These are phyloP conservation scores for Globisporangium cederbergense DNA, from an alignment of 352 stramenopile genomes.

Conservation along the genomic window DNA sequence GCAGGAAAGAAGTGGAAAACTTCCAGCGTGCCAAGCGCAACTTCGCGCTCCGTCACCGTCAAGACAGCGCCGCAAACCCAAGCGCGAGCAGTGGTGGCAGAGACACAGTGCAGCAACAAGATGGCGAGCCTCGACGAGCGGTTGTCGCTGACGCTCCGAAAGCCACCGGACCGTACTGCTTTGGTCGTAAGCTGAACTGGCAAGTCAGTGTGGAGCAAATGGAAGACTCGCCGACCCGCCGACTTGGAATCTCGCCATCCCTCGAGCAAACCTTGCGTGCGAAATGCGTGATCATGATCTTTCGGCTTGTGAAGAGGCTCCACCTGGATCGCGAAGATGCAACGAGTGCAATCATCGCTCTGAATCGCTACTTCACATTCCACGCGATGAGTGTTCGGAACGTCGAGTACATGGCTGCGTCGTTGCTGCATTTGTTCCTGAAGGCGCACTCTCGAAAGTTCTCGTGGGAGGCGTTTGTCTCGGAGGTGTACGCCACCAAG, in stretches of 20 bases:
- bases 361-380: slow-evolving; percentile 80
- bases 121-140: not conserved
- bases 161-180: slow-evolving; percentile 40
- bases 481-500: slow-evolving; percentile 67
- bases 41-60: slow-evolving; percentile 23
- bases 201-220: slow-evolving; percentile 53
- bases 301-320: slow-evolving; percentile 58
- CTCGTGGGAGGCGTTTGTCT: slow-evolving; percentile 60
- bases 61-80: slow-evolving; percentile 4
- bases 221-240: slow-evolving; percentile 57
- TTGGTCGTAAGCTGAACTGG: slow-evolving; percentile 76
- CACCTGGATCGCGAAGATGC: slow-evolving; percentile 66
- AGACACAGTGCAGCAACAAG: slow-evolving; percentile 21
- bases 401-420: slow-evolving; percentile 60
- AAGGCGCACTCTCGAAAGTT: slow-evolving; percentile 67
- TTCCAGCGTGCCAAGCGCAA: slow-evolving; percentile 58
- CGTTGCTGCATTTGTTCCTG: slow-evolving; percentile 73
- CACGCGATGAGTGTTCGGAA: slow-evolving; percentile 60
- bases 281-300: slow-evolving; percentile 64
- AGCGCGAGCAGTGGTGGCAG: slow-evolving; percentile 14
- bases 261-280: slow-evolving; percentile 63
- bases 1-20: slow-evolving; percentile 55
- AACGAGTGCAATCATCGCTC: slow-evolving; percentile 67
- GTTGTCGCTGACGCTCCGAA: slow-evolving; percentile 6
- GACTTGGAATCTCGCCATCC: slow-evolving; percentile 45